phyloP scores from a whole-genome alignment of 2,329 filamentous ascomycete species.

The Fusarium buxicola region DNA sequence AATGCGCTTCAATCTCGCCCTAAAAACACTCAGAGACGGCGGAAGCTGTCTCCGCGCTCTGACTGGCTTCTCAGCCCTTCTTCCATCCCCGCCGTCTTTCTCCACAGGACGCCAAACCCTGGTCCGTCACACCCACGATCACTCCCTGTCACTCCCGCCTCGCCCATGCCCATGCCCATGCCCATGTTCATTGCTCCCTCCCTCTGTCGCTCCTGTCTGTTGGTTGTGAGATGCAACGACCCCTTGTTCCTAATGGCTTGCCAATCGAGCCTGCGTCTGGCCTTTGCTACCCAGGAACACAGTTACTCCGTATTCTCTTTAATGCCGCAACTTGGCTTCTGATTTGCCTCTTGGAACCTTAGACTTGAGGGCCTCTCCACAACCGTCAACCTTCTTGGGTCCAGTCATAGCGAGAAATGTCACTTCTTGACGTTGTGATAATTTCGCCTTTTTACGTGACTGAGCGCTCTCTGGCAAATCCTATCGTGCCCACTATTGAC shows the following conservation, averaged over 20 bases:
- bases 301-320: constrained; percentile 20
- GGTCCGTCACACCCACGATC: constrained; percentile 25
- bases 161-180: constrained; percentile 25
- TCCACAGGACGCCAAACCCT: constrained; percentile 37
- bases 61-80: constrained; percentile 48
- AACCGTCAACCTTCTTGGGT: constrained; percentile 23
- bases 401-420: constrained; percentile 30
- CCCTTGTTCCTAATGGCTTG: constrained; percentile 15
- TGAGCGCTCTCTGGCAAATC: constrained; percentile 15
- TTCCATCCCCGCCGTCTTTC: constrained; percentile 26
- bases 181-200: constrained; percentile 22
- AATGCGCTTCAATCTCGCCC: constrained; percentile 24
- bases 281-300: constrained; percentile 39
- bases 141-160: constrained; percentile 33
- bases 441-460: constrained; percentile 21
- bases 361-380: constrained; percentile 18
- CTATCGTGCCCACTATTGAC: constrained; percentile 4
- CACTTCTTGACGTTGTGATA: constrained; percentile 16
- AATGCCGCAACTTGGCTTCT: constrained; percentile 20
- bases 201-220: constrained; percentile 13
- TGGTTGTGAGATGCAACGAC: constrained; percentile 18
- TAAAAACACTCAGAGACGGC: constrained; percentile 21
- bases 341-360: constrained; percentile 32
- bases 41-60: constrained; percentile 31
- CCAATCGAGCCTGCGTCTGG: constrained; percentile 20